Evolutionary conservation across 1,284 basidiomycete species (phyloP).

Genomic region (Irpex rosettiformis): DNA sequence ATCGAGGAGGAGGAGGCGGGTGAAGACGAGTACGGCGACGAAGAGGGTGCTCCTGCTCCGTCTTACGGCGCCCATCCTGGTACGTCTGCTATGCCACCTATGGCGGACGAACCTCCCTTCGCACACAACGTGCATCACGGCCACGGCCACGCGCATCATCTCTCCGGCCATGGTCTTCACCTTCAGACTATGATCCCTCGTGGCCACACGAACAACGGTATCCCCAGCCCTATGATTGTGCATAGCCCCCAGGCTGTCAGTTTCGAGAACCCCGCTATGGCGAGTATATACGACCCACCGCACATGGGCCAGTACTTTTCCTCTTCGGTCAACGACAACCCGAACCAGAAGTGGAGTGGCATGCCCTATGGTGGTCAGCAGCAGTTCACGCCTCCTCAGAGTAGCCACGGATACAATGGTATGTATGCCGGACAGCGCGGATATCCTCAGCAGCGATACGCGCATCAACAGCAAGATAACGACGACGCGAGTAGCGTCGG

Average conservation of each 20-base stretch:
- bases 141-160: slow-evolving; percentile 22
- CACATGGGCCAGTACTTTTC: slow-evolving; percentile 23
- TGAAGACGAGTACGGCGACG: slow-evolving; percentile 34
- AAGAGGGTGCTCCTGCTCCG: slow-evolving; percentile 19
- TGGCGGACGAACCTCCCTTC: slow-evolving; percentile 25
- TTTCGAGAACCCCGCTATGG: slow-evolving; percentile 35
- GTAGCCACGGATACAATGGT: slow-evolving; percentile 27
- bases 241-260: slow-evolving; percentile 29
- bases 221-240: slow-evolving; percentile 31
- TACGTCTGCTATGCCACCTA: no score
- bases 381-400: slow-evolving; percentile 35
- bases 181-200: slow-evolving; percentile 31
- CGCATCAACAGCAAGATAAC: slow-evolving; percentile 33
- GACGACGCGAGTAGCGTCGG: slow-evolving; percentile 42
- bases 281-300: slow-evolving; percentile 31
- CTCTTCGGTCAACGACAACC: slow-evolving; percentile 16
- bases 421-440: no score
- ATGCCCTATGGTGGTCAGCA: slow-evolving; percentile 18
- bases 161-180: slow-evolving; percentile 21
- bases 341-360: slow-evolving; percentile 9
- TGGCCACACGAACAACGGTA: no score
- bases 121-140: slow-evolving; percentile 24
- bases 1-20: slow-evolving; percentile 57
- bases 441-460: no score
- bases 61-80: no score